Evolutionary conservation across 768 basidiomycete species (phyloP).

Genomic region (Lactarius sanguifluus): DNA sequence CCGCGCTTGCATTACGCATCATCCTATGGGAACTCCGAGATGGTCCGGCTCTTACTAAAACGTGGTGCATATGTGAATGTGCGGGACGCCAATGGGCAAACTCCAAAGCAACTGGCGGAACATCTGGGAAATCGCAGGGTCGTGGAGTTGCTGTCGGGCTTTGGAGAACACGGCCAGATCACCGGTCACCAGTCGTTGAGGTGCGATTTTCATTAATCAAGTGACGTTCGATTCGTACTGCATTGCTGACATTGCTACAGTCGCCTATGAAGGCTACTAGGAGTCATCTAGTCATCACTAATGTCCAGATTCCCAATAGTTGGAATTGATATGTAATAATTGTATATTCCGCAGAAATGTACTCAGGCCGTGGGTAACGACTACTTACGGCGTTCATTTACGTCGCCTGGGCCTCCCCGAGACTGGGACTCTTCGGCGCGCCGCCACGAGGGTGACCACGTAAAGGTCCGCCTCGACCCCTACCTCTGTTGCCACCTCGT

Average conservation of each 20-base stretch:
- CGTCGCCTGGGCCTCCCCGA: background rate
- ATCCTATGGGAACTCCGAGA: too few relatives aligned
- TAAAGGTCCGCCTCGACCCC: background rate
- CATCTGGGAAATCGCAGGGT: too few relatives aligned
- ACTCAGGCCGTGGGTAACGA: background rate
- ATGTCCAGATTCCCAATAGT: background rate
- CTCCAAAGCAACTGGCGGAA: too few relatives aligned
- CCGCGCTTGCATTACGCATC: too few relatives aligned
- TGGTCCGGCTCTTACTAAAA: too few relatives aligned
- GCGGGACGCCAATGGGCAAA: too few relatives aligned
- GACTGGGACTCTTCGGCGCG: background rate
- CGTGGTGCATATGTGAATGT: too few relatives aligned
- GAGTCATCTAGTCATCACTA: background rate
- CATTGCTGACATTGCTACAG: background rate
- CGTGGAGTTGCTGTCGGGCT: too few relatives aligned
- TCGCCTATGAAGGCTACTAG: background rate
- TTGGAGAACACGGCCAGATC: too few relatives aligned
- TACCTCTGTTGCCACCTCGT: constrained; percentile 1
- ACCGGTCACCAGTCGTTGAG: too few relatives aligned
- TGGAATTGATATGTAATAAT: background rate
- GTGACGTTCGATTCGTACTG: background rate
- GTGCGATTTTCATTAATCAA: background rate
- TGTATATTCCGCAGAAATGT: background rate
- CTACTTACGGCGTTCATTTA: background rate
- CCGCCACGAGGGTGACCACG: constrained; percentile 4